These are phyloP conservation scores for Hyaloscypha hepaticicola DNA, from an alignment of 495 filamentous ascomycete genomes.

Conservation along the genomic window DNA sequence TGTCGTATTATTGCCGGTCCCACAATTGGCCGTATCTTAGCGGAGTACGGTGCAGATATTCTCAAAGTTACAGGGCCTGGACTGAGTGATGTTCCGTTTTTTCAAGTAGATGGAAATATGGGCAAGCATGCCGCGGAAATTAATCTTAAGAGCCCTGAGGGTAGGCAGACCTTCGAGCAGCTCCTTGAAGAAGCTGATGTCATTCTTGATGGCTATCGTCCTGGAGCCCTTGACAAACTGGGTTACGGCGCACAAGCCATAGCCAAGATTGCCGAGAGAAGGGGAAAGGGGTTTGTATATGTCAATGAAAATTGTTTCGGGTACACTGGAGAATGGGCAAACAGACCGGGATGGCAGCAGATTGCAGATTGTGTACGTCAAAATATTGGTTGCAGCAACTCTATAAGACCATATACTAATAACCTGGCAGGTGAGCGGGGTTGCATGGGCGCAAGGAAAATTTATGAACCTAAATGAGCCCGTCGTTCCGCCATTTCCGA, in stretches of 20 bases:
- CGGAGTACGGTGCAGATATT: slow-evolving; percentile 59
- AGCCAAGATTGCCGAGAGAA: slow-evolving; percentile 44
- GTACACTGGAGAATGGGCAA: slow-evolving; percentile 47
- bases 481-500: slow-evolving; percentile 74
- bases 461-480: slow-evolving; percentile 64
- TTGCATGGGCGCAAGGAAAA: slow-evolving; percentile 72
- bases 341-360: slow-evolving; percentile 55
- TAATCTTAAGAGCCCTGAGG: slow-evolving; percentile 54
- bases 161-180: slow-evolving; percentile 52
- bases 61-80: slow-evolving; percentile 64
- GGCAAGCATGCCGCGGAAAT: slow-evolving; percentile 53
- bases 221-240: slow-evolving; percentile 58
- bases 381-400: not conserved
- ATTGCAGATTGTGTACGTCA: slow-evolving; percentile 48
- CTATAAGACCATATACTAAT: not conserved
- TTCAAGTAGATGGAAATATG: slow-evolving; percentile 75
- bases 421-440: slow-evolving; percentile 43
- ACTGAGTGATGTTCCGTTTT: slow-evolving; percentile 72
- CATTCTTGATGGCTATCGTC: slow-evolving; percentile 65
- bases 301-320: slow-evolving; percentile 75
- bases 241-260: slow-evolving; percentile 58
- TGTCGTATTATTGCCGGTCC: slow-evolving; percentile 64
- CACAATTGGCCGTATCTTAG: slow-evolving; percentile 62
- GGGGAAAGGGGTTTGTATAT: slow-evolving; percentile 63
- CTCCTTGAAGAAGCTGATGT: slow-evolving; percentile 56